These are phyloP conservation scores for Achaetomiella virescens DNA, from an alignment of 495 filamentous ascomycete genomes.

Conservation along the genomic window DNA sequence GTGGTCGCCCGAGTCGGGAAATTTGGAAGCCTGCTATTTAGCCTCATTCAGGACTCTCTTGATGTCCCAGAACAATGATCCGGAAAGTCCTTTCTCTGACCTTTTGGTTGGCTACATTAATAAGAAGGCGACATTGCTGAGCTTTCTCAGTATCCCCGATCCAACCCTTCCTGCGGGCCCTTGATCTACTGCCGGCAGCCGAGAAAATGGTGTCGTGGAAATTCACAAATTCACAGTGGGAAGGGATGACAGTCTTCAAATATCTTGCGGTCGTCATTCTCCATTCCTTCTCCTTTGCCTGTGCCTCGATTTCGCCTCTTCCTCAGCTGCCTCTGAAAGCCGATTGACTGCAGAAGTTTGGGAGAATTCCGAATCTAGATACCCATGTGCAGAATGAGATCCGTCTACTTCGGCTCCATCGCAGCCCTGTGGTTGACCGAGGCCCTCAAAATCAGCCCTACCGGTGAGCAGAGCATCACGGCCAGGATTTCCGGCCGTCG, in stretches of 20 bases:
- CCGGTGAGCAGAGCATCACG: neutral
- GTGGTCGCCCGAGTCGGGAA: constrained; percentile 18
- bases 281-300: no score
- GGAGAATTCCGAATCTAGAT: no score
- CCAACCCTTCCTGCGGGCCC: constrained; percentile 14
- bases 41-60: constrained; percentile 19
- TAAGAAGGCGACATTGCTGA: neutral
- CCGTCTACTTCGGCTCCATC: constrained; percentile 19
- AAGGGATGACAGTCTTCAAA: constrained; percentile 6
- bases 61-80: constrained; percentile 18
- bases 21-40: constrained; percentile 31
- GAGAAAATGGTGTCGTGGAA: neutral
- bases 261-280: neutral
- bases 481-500: constrained; percentile 2
- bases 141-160: neutral
- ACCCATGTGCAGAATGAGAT: constrained; percentile 20
- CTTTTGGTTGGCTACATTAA: constrained; percentile 8
- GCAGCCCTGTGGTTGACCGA: constrained; percentile 20
- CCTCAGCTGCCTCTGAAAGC: neutral
- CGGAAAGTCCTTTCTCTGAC: constrained; percentile 24
- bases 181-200: constrained; percentile 19
- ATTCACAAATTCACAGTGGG: neutral
- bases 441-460: constrained; percentile 1
- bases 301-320: neutral
- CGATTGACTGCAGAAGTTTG: no score